Conservation (phyloP, 148 eudicot species). For the Salicornia ramosissima region DNA sequence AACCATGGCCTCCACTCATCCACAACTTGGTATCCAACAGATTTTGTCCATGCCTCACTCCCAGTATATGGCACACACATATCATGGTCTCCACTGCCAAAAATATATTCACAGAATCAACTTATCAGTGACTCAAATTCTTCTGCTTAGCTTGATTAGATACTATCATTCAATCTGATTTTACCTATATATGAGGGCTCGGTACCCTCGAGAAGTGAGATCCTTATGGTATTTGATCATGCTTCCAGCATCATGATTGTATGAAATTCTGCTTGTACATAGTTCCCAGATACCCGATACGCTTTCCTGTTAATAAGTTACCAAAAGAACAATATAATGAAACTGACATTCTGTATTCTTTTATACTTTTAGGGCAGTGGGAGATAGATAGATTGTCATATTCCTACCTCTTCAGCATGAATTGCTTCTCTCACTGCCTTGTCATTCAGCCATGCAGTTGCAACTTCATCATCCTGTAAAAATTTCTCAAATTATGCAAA, state of each 20-base stretch:
- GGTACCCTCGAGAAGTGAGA: constrained; percentile 76
- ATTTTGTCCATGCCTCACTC: constrained; percentile 86
- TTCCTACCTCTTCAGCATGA: constrained; percentile 75
- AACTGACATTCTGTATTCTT: neutral
- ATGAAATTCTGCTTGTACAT: constrained; percentile 56
- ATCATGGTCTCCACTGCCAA: constrained; percentile 90
- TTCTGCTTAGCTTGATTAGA: neutral
- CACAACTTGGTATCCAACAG: constrained; percentile 71
- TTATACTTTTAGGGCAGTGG: neutral
- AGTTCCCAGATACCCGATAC: constrained; percentile 68
- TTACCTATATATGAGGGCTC: constrained; percentile 86
- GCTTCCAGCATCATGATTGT: constrained; percentile 80
- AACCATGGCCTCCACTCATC: constrained; percentile 92
- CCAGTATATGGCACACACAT: constrained; percentile 98
- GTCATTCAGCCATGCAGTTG: constrained; percentile 73
- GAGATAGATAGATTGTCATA: neutral
- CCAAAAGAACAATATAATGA: neutral
- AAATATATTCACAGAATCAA: neutral
- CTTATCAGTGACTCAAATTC: neutral
- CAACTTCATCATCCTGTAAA: constrained; percentile 81
- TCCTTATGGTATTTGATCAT: constrained; percentile 89
- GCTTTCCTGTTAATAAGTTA: constrained; percentile 52
- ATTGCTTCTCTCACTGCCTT: constrained; percentile 72
- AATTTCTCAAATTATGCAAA: too few species aligned
- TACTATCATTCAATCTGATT: neutral